Evolutionary conservation across 2,329 filamentous ascomycete species (phyloP).

Genomic region (Ceratocystis colombiana): DNA sequence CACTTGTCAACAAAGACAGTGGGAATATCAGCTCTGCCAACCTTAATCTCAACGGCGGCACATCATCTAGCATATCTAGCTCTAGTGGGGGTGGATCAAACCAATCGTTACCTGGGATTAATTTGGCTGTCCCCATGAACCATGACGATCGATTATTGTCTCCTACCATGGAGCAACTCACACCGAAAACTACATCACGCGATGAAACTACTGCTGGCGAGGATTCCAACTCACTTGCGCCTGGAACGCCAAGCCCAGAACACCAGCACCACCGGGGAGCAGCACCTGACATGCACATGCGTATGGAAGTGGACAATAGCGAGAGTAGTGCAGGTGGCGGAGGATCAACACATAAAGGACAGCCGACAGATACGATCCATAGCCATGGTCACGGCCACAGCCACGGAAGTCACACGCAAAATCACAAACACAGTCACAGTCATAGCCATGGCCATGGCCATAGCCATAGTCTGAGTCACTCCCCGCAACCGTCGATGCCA

Average conservation of each 20-base stretch:
- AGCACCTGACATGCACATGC: constrained; percentile 20
- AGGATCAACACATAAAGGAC: neutral
- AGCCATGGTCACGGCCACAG: neutral
- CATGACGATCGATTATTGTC: constrained; percentile 24
- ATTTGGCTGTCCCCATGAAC: constrained; percentile 21
- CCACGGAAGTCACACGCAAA: neutral
- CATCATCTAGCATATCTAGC: constrained; percentile 4
- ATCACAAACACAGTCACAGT: neutral
- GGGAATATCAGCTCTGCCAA: neutral
- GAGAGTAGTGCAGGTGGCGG: neutral
- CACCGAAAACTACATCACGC: constrained; percentile 21
- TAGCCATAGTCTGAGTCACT: constrained; percentile 20
- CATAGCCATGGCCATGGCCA: neutral
- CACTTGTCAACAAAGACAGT: constrained; percentile 22
- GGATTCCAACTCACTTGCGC: constrained; percentile 23
- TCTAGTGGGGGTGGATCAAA: neutral
- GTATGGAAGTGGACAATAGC: constrained; percentile 20
- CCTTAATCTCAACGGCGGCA: neutral
- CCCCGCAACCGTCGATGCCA: constrained; percentile 18
- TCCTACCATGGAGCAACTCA: constrained; percentile 22
- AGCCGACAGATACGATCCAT: constrained; percentile 16
- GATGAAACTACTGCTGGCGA: constrained; percentile 23
- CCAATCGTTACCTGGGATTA: constrained; percentile 19
- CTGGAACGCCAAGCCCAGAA: constrained; percentile 22
- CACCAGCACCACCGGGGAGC: constrained; percentile 19